Evolutionary conservation across 1,139 yeast species (phyloP).

Genomic region (Saccharomycopsis crataegensis): DNA sequence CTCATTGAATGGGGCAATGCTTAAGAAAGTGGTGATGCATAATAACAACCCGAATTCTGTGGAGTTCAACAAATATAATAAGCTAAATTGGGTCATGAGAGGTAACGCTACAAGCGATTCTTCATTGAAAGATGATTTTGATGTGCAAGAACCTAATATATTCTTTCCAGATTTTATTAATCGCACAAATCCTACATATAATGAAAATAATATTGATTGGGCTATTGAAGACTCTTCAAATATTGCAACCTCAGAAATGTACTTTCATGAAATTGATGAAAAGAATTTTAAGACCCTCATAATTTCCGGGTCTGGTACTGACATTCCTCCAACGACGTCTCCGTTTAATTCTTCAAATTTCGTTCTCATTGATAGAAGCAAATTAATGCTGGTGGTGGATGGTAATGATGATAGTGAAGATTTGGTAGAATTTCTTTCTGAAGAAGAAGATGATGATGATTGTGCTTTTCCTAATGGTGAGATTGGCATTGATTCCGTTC

Average conservation of each 20-base stretch:
- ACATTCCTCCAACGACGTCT: background rate
- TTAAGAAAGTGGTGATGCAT: slow-evolving; percentile 35
- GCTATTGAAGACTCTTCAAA: background rate
- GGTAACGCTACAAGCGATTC: slow-evolving; percentile 3
- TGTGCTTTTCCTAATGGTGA: background rate
- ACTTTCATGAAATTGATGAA: slow-evolving; percentile 32
- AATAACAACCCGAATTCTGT: slow-evolving; percentile 38
- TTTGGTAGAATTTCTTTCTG: slow-evolving; percentile 3
- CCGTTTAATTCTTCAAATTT: slow-evolving; percentile 11
- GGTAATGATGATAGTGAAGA: slow-evolving; percentile 10
- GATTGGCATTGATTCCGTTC: background rate
- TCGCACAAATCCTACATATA: background rate
- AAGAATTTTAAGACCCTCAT: slow-evolving; percentile 28
- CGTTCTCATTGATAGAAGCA: slow-evolving; percentile 15
- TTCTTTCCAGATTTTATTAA: slow-evolving; percentile 3
- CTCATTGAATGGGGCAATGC: slow-evolving; percentile 22
- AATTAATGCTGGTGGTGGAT: slow-evolving; percentile 6
- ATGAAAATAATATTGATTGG: slow-evolving; percentile 7
- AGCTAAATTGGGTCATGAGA: slow-evolving; percentile 35
- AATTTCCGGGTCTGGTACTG: slow-evolving; percentile 32
- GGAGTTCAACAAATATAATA: slow-evolving; percentile 39
- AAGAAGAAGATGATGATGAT: background rate
- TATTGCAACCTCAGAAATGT: slow-evolving; percentile 24
- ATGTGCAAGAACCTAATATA: slow-evolving; percentile 1
- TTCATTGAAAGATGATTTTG: background rate